A percentile compares a stretch with the other conserved stretches of the same genome.
Evolutionary conservation across 441 rosid species (phyloP).

Genomic region (Aleurites moluccanus): DNA sequence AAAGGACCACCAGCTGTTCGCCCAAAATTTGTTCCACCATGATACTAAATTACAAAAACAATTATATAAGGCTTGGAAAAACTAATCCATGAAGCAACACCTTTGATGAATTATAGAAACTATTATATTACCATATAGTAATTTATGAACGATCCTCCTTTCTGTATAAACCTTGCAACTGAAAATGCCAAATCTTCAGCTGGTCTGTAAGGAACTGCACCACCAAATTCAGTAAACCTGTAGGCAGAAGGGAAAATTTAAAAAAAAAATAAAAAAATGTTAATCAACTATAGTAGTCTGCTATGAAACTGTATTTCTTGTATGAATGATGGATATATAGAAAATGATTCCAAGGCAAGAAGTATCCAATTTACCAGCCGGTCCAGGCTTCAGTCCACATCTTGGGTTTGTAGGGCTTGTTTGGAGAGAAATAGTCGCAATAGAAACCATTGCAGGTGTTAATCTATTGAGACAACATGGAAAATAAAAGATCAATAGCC

Average conservation of each 20-base stretch:
- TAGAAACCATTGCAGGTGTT: constrained; percentile 98
- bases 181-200: constrained; percentile 96
- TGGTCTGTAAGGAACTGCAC: constrained; percentile 91
- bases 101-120: constrained; percentile 13
- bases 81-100: constrained; percentile 15
- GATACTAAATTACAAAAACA: constrained; percentile 59
- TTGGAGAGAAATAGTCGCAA: constrained; percentile 92
- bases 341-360: constrained; percentile 11
- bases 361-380: constrained; percentile 64
- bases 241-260: constrained; percentile 11
- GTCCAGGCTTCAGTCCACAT: constrained; percentile 99
- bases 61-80: constrained; percentile 22
- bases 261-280: constrained; percentile 17
- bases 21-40: constrained; percentile 98
- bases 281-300: constrained; percentile 12
- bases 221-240: constrained; percentile 97
- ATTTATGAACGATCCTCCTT: constrained; percentile 90
- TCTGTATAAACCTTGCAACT: constrained; percentile 92
- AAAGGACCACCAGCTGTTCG: constrained; percentile 99
- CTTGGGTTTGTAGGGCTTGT: constrained; percentile 93
- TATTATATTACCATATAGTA: constrained; percentile 77
- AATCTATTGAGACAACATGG: constrained; percentile 47
- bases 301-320: constrained; percentile 13
- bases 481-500: constrained; percentile 9
- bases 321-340: background rate